Conservation (phyloP, 768 basidiomycete genomes). For the Tremella fuciformis region DNA sequence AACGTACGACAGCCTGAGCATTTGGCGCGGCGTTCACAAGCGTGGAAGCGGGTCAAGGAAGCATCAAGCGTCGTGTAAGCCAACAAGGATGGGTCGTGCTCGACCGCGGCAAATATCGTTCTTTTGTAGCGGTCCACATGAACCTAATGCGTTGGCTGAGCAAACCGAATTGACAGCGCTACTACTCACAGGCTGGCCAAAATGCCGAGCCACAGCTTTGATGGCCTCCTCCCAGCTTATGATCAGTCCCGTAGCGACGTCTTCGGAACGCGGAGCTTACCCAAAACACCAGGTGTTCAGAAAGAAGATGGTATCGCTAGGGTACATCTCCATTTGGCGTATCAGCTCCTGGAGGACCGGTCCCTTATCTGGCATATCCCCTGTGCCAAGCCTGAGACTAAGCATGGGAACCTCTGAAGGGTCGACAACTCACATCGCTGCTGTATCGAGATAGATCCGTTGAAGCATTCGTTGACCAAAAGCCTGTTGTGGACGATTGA, state of each 20-base stretch:
- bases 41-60: conserved; percentile 77
- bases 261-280: conserved; percentile 18
- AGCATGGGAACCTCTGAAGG: conserved; percentile 7
- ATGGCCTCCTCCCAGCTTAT: conserved; percentile 76
- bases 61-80: conserved; percentile 33
- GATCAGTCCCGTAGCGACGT: background rate
- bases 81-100: conserved; percentile 56
- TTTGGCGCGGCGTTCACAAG: conserved; percentile 79
- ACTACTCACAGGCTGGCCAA: conserved; percentile 54
- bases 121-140: conserved; percentile 89
- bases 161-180: conserved; percentile 53
- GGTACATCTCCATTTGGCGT: conserved; percentile 67
- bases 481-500: conserved; percentile 15
- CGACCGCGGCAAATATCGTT: conserved; percentile 64
- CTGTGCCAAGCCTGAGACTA: conserved; percentile 41
- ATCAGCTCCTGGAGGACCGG: conserved; percentile 67
- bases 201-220: conserved; percentile 67
- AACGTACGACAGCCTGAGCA: conserved; percentile 54
- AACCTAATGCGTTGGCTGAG: conserved; percentile 57
- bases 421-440: conserved; percentile 39
- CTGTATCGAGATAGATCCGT: conserved; percentile 80
- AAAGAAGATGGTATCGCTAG: conserved; percentile 70
- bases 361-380: conserved; percentile 58
- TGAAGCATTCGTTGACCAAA: conserved; percentile 56
- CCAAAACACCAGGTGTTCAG: conserved; percentile 96